Evolutionary conservation across 768 basidiomycete species (phyloP), one percentile per base, ranked within the genome.

Genomic region (Termitomyces sp.): DNA sequence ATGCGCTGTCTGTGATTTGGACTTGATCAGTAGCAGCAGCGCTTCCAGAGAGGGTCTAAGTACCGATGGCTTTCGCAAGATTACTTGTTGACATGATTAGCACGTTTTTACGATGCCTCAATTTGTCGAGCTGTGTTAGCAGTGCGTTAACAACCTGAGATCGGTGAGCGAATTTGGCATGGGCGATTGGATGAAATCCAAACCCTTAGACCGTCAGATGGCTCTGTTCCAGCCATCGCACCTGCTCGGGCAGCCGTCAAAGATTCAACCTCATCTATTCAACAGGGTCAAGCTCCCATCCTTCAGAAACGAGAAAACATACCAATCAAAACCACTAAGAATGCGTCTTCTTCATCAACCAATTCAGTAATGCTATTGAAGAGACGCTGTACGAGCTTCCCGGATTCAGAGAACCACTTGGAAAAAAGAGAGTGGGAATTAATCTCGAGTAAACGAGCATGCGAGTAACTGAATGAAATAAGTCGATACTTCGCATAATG

Each of bases 351-450:
- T 62, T 98, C 94, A 48, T 97, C 94, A 0, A 90, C 87, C 71
- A 98, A 79, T 60, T 97, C 94, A 38, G 81, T 90, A 54, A 99
- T 93, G 56, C 81, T 89, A 38, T 78, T 82, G 67, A 98, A 99
- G 17, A 99, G 76, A 45, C 89, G 83, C 65, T 98, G 96, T 1
- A 99, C 97, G 28, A 99, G 83, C 69, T 99, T 99, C 15, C 97
- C 97, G 0, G 94, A 97, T 67, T 99, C 97, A 0, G 95, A 98
- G 72, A 98, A 99, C 96, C 97, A 99, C 62, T 94, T 90, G 15
- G 93, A 95, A 68, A 99, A 98, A 15, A 99, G 79, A 2, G 95
- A 98, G 71, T 98, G 97, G 0, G 97, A 95, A 67, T 98, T 98
- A 65, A 99, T 97, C 69, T 99, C 97, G 44, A 99, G 80, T 11